These are phyloP conservation scores for Candida incommunis DNA, from an alignment of 805 yeast species.

Conservation along the genomic window DNA sequence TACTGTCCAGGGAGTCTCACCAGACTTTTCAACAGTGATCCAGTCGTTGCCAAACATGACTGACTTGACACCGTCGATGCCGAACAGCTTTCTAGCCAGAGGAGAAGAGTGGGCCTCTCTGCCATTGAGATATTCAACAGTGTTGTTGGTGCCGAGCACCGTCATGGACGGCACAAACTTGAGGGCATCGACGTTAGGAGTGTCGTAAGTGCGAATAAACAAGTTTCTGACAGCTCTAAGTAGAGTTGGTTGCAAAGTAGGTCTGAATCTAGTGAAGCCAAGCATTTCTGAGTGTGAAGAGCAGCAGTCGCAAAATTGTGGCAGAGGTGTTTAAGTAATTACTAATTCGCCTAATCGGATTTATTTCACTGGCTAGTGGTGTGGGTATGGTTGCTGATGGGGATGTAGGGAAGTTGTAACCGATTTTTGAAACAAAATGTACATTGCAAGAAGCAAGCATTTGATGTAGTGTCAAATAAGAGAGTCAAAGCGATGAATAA, in stretches of 20 bases:
- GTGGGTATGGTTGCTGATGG: no score
- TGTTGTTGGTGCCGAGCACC: conserved; percentile 45
- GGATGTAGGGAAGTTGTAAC: no score
- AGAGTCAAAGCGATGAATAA: no score
- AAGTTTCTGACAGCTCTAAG: conserved; percentile 7
- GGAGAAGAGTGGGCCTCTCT: conserved; percentile 68
- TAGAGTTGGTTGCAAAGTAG: neutral
- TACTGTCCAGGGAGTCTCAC: conserved; percentile 53
- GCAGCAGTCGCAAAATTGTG: no score
- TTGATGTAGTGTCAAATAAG: no score
- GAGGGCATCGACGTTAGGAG: conserved; percentile 78
- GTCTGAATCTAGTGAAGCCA: neutral
- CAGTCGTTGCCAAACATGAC: conserved; percentile 76
- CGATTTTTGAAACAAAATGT: no score
- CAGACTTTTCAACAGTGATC: conserved; percentile 60
- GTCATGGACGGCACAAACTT: conserved; percentile 67
- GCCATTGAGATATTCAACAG: conserved; percentile 60
- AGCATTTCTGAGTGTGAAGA: neutral
- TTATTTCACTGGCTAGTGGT: no score
- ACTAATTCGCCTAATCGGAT: no score
- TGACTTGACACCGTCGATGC: conserved; percentile 61
- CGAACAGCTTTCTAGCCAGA: conserved; percentile 57
- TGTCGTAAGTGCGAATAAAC: conserved; percentile 63
- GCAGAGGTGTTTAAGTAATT: no score
- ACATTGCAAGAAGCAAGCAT: no score